Evolutionary conservation across 768 basidiomycete species (phyloP).

Genomic region (Xerocomus brunneocitrinus): DNA sequence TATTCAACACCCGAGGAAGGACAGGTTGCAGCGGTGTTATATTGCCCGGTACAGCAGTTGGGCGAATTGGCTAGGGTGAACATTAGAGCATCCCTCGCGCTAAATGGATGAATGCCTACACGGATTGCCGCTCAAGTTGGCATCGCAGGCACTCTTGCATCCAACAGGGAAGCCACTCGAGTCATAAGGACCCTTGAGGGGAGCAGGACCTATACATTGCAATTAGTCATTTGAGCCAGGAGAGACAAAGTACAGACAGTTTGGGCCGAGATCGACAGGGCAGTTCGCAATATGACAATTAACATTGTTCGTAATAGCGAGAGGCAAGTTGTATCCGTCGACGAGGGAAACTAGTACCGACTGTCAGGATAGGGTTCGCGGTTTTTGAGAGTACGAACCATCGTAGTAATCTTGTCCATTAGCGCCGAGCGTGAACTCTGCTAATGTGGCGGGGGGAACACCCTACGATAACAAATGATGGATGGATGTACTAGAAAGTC

Average conservation of each 20-base stretch:
- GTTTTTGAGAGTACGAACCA: constrained; percentile 33
- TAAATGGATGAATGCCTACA: constrained; percentile 14
- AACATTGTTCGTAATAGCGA: constrained; percentile 51
- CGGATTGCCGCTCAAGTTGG: constrained; percentile 33
- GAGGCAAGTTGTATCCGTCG: constrained; percentile 62
- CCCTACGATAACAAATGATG: constrained; percentile 33
- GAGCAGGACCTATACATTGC: constrained; percentile 39
- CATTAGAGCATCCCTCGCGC: neutral
- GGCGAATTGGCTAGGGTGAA: constrained; percentile 44
- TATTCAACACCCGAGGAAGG: constrained; percentile 42
- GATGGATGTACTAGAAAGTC: neutral
- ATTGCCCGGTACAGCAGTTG: constrained; percentile 61
- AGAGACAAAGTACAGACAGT: constrained; percentile 36
- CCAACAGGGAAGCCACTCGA: constrained; percentile 52
- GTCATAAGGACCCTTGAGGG: constrained; percentile 51
- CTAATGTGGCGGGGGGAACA: constrained; percentile 65
- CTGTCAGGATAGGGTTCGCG: neutral
- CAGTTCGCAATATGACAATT: constrained; percentile 55
- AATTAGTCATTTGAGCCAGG: neutral
- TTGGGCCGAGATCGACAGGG: constrained; percentile 55
- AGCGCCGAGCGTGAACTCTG: constrained; percentile 58
- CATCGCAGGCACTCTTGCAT: constrained; percentile 55
- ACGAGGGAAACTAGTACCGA: constrained; percentile 51
- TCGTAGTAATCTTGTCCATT: constrained; percentile 55
- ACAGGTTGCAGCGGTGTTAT: constrained; percentile 51